Base-by-base conservation (phyloP, 768 basidiomycete species). In the Heimioporus sp. region DNA sequence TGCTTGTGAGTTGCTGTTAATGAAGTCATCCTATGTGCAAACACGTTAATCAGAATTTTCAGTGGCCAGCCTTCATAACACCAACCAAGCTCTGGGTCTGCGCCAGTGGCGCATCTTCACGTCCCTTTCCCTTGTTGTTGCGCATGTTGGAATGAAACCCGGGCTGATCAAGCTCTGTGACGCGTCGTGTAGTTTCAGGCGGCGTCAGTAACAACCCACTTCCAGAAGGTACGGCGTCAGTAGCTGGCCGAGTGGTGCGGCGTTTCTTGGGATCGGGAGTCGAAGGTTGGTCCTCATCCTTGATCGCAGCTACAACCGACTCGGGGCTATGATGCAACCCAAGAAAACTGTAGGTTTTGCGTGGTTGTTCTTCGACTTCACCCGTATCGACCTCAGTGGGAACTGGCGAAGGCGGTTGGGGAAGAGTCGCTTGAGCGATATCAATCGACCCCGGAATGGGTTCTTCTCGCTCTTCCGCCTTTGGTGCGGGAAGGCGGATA, bases 71-170 rank as follows among this genome's bases (percentile, higher is more conserved):
- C 24, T 28, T 28, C 24, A 28, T 28, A 51, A 13, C 34, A 59
- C 63, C 43, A n/a, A 66, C 63, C 51, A 46, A 51, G 13, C 54
- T 45, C 17, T 52, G 38, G 28, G 30, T 38, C 24, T 21, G 46
- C 10, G 32, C 46, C 17, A 38, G 28, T 31, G 20, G 38, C 9
- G 12, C 41, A 11, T 34, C 38, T 31, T 59, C 63, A 16, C 66
- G 64, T 42, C 56, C 68, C 44, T 70, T 72, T 19, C 57, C 64
- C 47, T 65, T 65, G 31, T 57, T 57, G 46, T 50, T 68, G 31
- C 46, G 52, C 15, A 21, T 36, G 24, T 34, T 48, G 16, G 49
- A 32, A 34, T 37, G 32, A 9, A 44, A 30, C 34, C 24, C 16
- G 5, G 39, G 42, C 16, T 20, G 48, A 30, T 44, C 43, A 45